Conservation (phyloP, 441 rosid species). For the Kokia cookei region DNA sequence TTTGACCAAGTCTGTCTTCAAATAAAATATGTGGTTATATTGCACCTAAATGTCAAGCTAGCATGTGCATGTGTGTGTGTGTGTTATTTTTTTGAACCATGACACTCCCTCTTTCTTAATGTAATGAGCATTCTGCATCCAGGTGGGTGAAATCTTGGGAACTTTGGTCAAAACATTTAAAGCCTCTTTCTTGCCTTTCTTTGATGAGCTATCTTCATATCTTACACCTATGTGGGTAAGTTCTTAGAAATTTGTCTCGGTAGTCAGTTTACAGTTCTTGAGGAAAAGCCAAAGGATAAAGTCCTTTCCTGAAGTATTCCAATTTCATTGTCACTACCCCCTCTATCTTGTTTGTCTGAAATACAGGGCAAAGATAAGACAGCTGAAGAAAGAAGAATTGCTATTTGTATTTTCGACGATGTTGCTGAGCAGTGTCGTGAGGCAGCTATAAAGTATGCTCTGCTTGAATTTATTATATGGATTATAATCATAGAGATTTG, state of each 20-base stretch:
- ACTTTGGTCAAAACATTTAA: conserved; percentile 94
- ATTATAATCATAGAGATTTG: conserved; percentile 4
- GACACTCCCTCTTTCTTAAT: conserved; percentile 4
- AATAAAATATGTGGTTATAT: conserved; percentile 5
- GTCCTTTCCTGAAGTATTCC: not conserved
- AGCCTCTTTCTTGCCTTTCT: conserved; percentile 88
- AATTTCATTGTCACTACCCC: not conserved
- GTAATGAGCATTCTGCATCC: conserved; percentile 10
- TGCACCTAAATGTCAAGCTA: not conserved
- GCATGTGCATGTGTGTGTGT: not conserved
- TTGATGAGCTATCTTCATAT: conserved; percentile 88
- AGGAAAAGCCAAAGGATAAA: not conserved
- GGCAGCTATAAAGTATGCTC: conserved; percentile 84
- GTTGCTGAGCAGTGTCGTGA: conserved; percentile 98
- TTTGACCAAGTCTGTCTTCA: conserved; percentile 84
- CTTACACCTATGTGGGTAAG: conserved; percentile 99
- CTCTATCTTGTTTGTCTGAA: not conserved
- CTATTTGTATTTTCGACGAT: conserved; percentile 98
- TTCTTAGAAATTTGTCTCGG: conserved; percentile 5
- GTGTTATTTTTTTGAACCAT: not conserved
- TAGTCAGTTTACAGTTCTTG: not conserved
- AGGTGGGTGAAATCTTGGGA: conserved; percentile 99
- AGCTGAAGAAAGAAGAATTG: conserved; percentile 98
- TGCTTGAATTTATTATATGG: not conserved
- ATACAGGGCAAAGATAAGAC: conserved; percentile 96